Evolutionary conservation across 305 asterid species (phyloP).

Genomic region (Galium porrigens): DNA sequence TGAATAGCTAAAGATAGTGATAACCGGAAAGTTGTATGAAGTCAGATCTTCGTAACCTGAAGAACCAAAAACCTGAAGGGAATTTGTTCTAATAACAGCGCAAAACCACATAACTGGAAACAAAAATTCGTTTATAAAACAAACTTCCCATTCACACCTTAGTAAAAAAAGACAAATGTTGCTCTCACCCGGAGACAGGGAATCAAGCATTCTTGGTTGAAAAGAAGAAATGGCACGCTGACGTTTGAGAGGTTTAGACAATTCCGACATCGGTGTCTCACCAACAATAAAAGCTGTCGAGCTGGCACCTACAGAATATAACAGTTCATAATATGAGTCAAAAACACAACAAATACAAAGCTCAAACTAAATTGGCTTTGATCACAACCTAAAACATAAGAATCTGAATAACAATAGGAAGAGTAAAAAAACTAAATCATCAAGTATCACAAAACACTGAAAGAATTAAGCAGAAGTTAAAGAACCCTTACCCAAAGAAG

Average conservation of each 20-base stretch:
- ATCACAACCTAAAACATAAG: not conserved
- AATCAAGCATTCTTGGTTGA: slow-evolving; percentile 19
- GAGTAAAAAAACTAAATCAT: not conserved
- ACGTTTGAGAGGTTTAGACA: slow-evolving; percentile 20
- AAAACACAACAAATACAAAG: not conserved
- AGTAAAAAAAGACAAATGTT: slow-evolving; percentile 10
- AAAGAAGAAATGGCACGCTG: slow-evolving; percentile 12
- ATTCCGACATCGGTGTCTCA: slow-evolving; percentile 51
- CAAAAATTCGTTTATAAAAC: not conserved
- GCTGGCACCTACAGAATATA: slow-evolving; percentile 23
- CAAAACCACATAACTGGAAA: not conserved
- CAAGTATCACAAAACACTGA: not conserved
- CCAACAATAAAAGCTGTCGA: slow-evolving; percentile 33
- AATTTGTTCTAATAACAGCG: no score
- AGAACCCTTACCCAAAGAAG: not conserved
- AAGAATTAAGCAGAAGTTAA: not conserved
- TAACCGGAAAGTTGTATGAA: not conserved
- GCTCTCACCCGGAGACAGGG: slow-evolving; percentile 29
- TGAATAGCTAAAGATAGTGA: not conserved
- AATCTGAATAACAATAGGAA: not conserved
- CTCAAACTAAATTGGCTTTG: not conserved
- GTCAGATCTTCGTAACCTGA: not conserved
- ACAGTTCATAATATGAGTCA: slow-evolving; percentile 7
- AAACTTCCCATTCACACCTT: not conserved
- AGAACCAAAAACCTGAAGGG: not conserved